A percentile compares a stretch with the other conserved stretches of the same genome.
These are phyloP conservation scores for Poterioochromonas sp. DNA, from an alignment of 352 stramenopile genomes.

Conservation along the genomic window DNA sequence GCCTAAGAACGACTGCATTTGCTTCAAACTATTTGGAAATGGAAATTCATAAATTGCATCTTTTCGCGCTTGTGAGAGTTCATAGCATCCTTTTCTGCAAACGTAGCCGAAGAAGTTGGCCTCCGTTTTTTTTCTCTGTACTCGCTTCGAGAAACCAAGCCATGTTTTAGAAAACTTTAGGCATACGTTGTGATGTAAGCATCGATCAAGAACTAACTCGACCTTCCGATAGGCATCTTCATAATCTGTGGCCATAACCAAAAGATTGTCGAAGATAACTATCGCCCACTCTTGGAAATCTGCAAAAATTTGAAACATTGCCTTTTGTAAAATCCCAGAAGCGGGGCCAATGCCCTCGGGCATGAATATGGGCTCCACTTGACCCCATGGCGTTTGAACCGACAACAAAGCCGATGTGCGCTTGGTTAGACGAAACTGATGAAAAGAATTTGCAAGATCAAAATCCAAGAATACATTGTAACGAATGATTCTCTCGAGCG, in stretches of 20 bases:
- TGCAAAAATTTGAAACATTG: background rate
- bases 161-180: conserved; percentile 29
- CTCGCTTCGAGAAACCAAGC: background rate
- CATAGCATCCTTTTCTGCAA: background rate
- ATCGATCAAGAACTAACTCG: background rate
- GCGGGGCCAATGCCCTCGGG: conserved; percentile 24
- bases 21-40: background rate
- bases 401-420: background rate
- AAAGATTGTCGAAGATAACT: conserved; percentile 33
- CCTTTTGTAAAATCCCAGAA: conserved; percentile 10
- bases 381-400: conserved; percentile 32
- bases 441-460: conserved; percentile 20
- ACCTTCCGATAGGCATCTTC: conserved; percentile 28
- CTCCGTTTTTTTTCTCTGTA: no score
- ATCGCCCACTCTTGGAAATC: conserved; percentile 27
- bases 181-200: conserved; percentile 5
- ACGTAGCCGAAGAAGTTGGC: conserved; percentile 22
- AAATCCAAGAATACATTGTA: conserved; percentile 4
- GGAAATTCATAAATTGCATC: background rate
- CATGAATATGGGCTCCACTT: conserved; percentile 20
- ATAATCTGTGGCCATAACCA: conserved; percentile 21
- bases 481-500: background rate
- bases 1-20: conserved; percentile 12
- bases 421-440: background rate
- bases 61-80: background rate